Evolutionary conservation across 148 eudicot genomes (phyloP).

Genomic region (Bassia scoparia): DNA sequence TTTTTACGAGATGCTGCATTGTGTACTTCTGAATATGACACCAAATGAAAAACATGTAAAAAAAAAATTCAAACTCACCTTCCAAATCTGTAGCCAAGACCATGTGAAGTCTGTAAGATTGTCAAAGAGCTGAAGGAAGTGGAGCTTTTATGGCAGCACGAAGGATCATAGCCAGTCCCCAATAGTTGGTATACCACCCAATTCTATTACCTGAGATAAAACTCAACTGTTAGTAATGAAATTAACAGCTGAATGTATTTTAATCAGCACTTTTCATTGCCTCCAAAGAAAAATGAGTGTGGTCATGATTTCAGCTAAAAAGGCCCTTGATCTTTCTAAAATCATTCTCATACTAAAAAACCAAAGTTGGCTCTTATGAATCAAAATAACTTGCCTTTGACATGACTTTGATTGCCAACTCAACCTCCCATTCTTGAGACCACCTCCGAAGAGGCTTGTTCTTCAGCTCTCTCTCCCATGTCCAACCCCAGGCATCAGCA

Average conservation of each 20-base stretch:
- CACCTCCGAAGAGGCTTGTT: conserved; percentile 72
- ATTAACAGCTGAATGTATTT: neutral
- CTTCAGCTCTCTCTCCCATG: conserved; percentile 88
- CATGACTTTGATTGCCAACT: conserved; percentile 79
- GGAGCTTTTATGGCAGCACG: conserved; percentile 95
- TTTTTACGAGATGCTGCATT: neutral
- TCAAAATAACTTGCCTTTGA: conserved; percentile 53
- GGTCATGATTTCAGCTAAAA: neutral
- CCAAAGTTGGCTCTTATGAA: neutral
- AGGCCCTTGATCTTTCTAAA: no score
- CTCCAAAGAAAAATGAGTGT: neutral
- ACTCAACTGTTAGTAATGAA: neutral
- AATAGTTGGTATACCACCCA: conserved; percentile 92
- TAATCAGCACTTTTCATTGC: neutral
- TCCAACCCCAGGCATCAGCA: conserved; percentile 99
- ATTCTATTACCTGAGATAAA: conserved; percentile 70
- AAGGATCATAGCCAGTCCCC: conserved; percentile 96
- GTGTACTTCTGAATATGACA: neutral
- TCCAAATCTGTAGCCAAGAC: conserved; percentile 81
- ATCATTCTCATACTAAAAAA: neutral
- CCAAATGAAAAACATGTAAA: neutral
- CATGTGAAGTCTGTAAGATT: conserved; percentile 75
- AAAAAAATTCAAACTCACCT: conserved; percentile 47
- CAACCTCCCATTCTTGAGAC: conserved; percentile 99
- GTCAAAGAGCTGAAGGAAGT: conserved; percentile 76